These are phyloP conservation scores for Cladosporium sp. DNA, from an alignment of 2,329 filamentous ascomycete species.

Conservation along the genomic window DNA sequence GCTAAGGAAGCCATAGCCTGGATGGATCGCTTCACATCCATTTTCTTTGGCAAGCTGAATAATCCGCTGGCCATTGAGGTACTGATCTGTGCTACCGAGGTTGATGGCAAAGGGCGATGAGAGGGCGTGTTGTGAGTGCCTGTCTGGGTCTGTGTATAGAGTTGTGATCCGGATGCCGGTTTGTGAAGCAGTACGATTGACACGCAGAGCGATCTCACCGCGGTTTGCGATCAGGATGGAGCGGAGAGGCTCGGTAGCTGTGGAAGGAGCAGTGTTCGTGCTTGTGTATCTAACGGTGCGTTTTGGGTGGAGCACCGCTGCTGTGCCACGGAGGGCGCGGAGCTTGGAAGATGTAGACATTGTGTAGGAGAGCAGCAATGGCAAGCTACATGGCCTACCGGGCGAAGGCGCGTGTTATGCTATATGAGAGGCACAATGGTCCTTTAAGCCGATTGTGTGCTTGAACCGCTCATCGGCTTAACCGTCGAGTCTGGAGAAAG, in stretches of 20 bases:
- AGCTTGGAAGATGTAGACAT: constrained; percentile 23
- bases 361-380: not conserved
- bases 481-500: not conserved
- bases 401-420: not conserved
- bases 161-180: constrained; percentile 92
- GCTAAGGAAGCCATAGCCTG: constrained; percentile 89
- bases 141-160: constrained; percentile 90
- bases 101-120: constrained; percentile 80
- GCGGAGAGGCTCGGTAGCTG: constrained; percentile 25
- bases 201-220: constrained; percentile 92
- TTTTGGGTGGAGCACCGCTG: constrained; percentile 16
- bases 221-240: constrained; percentile 95
- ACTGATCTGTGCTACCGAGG: constrained; percentile 76
- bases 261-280: constrained; percentile 12
- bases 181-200: constrained; percentile 79
- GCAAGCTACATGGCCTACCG: constrained; percentile 5
- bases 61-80: constrained; percentile 90
- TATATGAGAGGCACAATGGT: not conserved
- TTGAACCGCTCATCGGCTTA: constrained; percentile 1
- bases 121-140: constrained; percentile 79
- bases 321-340: constrained; percentile 19
- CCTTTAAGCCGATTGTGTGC: not conserved
- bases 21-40: constrained; percentile 87
- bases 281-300: constrained; percentile 16
- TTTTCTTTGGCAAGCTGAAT: constrained; percentile 81